Conservation (phyloP, 2,329 filamentous ascomycete species). For the Aspergillus felis region DNA sequence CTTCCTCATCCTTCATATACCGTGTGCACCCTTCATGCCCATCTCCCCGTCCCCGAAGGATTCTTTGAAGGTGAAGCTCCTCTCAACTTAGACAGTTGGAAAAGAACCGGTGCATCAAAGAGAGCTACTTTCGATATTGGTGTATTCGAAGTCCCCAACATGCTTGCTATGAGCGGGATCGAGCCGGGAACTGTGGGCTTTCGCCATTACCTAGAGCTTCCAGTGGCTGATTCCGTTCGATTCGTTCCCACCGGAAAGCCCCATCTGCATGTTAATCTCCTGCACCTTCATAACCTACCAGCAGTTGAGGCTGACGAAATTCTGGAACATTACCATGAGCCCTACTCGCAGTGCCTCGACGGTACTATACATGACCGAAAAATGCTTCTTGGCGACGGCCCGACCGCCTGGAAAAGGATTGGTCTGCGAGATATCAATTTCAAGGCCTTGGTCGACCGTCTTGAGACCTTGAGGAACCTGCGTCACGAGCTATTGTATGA, state of each 20-base stretch:
- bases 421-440: constrained; percentile 39
- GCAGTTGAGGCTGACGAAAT: constrained; percentile 31
- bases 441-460: constrained; percentile 29
- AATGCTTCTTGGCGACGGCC: constrained; percentile 35
- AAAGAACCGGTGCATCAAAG: constrained; percentile 23
- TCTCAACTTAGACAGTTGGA: constrained; percentile 21
- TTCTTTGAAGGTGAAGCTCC: constrained; percentile 27
- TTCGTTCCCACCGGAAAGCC: constrained; percentile 21
- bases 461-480: constrained; percentile 31
- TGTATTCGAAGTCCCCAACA: constrained; percentile 47
- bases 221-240: constrained; percentile 35
- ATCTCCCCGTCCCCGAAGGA: constrained; percentile 40
- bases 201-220: constrained; percentile 46
- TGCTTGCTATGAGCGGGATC: constrained; percentile 43
- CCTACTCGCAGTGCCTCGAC: constrained; percentile 35
- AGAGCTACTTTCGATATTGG: constrained; percentile 42
- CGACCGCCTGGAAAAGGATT: constrained; percentile 38
- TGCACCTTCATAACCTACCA: constrained; percentile 22
- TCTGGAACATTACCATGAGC: constrained; percentile 31
- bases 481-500: constrained; percentile 32
- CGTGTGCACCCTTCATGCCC: constrained; percentile 41
- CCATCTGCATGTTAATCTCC: constrained; percentile 14
- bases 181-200: constrained; percentile 47
- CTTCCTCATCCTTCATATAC: constrained; percentile 41
- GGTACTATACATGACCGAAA: constrained; percentile 34